Evolutionary conservation across 495 filamentous ascomycete genomes (phyloP), one percentile per base, ranked within the genome.

Genomic region (Xylona heveae): DNA sequence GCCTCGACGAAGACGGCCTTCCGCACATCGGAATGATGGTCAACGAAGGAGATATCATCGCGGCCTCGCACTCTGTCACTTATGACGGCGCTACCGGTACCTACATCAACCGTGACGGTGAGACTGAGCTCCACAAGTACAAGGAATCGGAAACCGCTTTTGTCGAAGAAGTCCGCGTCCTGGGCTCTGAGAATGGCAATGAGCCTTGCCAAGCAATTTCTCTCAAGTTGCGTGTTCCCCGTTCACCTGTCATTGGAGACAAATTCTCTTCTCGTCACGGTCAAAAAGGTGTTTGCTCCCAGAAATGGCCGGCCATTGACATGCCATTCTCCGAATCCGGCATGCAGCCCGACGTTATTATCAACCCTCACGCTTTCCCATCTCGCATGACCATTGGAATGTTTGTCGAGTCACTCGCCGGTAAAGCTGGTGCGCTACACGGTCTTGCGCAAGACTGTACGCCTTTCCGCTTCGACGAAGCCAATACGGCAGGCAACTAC

Each of bases 361-460:
- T 97, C 59, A 97, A 97, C 55, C 88, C 88, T 37, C 88, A 97
- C 65, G 88, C 88, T 52, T 97, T 97, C 66, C 88, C 88, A n/a
- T 95, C 88, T 35, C 85, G 88, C 53, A 97, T 97, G 88, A 97
- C 88, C 16, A 97, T 97, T 50, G 88, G 88, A 50, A 94, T 95
- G 76, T 94, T 97, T 59, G 74, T 97, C 42, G 88, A 97, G 55
- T 93, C 84, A 5, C 66, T 97, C 38, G 88, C 88, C 15, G 88
- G 88, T 20, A 97, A 97, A 57, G 66, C 84, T 12, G 88, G 88
- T 7, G 77, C 88, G 19, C 66, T 97, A 31, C 88, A 97, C 47
- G 88, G 88, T 23, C 65, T 92, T 19, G 75, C 88, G 7, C 88
- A 95, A 56, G 88, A 97, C 48, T 81, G 67, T 24, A 93, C 85